These are phyloP conservation scores for Aspergillus cavernicola DNA, from an alignment of 495 filamentous ascomycete species.

Conservation along the genomic window DNA sequence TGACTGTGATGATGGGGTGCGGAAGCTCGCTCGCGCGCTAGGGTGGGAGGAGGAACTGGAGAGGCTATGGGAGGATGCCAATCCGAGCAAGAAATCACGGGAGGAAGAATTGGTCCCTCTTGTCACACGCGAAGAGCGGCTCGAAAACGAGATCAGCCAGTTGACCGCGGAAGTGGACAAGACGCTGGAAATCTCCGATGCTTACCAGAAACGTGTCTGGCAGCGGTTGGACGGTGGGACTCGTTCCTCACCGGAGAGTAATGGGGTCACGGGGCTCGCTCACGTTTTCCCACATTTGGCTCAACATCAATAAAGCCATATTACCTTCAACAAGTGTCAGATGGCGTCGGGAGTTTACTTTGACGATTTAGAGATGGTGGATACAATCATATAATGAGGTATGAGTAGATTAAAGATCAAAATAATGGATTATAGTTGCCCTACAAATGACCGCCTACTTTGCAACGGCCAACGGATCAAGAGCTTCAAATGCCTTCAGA, in stretches of 20 bases:
- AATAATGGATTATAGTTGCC: background rate
- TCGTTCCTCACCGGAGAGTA: background rate
- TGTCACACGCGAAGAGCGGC: slow-evolving; percentile 49
- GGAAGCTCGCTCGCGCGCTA: slow-evolving; percentile 72
- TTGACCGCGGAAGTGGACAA: slow-evolving; percentile 52
- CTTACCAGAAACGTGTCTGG: slow-evolving; percentile 41
- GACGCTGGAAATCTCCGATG: slow-evolving; percentile 44
- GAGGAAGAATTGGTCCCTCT: slow-evolving; percentile 30
- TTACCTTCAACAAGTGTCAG: background rate
- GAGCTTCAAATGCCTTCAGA: background rate
- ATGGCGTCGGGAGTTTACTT: background rate
- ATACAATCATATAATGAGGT: slow-evolving; percentile 2
- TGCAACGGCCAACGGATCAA: background rate
- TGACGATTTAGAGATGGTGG: background rate
- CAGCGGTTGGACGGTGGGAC: slow-evolving; percentile 28
- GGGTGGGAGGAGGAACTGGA: slow-evolving; percentile 90
- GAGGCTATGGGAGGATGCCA: slow-evolving; percentile 56
- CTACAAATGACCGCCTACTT: too few relatives aligned
- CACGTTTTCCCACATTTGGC: slow-evolving; percentile 48
- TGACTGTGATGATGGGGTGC: slow-evolving; percentile 80
- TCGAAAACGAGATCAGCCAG: slow-evolving; percentile 51
- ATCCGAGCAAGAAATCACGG: slow-evolving; percentile 33
- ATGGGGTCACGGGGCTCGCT: slow-evolving; percentile 20
- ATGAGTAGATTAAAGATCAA: slow-evolving; percentile 1
- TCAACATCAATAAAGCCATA: too few relatives aligned